Conservation (phyloP, 331 rosid species). For the Acacia pycnantha region DNA sequence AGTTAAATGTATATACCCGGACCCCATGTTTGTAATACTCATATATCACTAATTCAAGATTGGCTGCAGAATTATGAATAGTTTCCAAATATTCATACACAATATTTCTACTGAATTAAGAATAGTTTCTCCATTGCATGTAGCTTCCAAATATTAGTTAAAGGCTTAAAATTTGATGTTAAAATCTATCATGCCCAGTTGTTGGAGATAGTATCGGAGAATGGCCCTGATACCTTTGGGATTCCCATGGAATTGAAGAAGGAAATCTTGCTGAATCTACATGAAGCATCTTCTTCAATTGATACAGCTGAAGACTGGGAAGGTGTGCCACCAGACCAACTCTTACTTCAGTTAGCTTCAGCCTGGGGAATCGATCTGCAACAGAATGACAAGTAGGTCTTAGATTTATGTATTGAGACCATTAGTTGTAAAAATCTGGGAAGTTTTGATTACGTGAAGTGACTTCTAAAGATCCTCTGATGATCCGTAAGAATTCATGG, state of each 20-base stretch:
- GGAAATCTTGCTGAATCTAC: conserved; percentile 71
- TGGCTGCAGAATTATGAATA: neutral
- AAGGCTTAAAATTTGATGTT: neutral
- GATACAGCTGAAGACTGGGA: conserved; percentile 90
- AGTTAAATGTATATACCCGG: neutral
- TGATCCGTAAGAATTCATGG: neutral
- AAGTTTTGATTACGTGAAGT: neutral
- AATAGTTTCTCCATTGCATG: neutral
- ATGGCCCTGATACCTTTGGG: conserved; percentile 74
- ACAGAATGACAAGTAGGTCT: conserved; percentile 66
- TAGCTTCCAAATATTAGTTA: neutral
- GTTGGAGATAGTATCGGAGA: conserved; percentile 74
- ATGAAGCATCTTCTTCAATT: conserved; percentile 70
- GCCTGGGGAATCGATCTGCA: conserved; percentile 85
- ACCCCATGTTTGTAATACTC: neutral
- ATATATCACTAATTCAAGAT: neutral
- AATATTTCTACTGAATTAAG: neutral
- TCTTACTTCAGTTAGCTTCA: conserved; percentile 80
- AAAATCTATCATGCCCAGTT: conserved; percentile 47
- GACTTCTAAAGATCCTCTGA: neutral
- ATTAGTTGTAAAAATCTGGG: neutral
- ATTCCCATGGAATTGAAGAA: conserved; percentile 69
- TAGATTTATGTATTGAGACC: neutral
- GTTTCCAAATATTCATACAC: no score
- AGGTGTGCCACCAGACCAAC: conserved; percentile 78